A percentile compares a stretch with the other conserved stretches of the same genome.
These are phyloP conservation scores for Pyrenochaeta sp. DNA, from an alignment of 2,329 filamentous ascomycete genomes.

Conservation along the genomic window DNA sequence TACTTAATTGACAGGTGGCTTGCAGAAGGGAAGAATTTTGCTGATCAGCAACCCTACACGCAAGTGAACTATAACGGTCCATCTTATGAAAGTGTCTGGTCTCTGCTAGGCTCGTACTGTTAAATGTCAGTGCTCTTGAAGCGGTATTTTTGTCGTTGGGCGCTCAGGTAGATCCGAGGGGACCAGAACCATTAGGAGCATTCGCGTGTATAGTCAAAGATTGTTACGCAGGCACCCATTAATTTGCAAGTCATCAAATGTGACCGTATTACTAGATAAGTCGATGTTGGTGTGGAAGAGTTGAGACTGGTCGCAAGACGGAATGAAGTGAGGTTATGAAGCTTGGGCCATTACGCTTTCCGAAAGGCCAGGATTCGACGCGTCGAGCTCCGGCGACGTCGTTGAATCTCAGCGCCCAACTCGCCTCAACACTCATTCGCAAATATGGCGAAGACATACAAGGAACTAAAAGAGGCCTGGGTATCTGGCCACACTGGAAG, in stretches of 20 bases:
- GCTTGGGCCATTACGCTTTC: slow-evolving; percentile 8
- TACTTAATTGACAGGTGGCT: no score
- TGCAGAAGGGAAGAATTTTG: no score
- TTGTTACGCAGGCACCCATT: no score
- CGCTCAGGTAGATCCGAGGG: no score
- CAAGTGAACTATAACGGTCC: no score
- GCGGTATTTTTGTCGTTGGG: no score
- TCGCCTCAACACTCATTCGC: slow-evolving; percentile 14
- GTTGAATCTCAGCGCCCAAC: slow-evolving; percentile 20
- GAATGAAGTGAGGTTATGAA: slow-evolving; percentile 7
- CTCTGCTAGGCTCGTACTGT: no score
- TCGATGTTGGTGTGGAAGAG: not conserved
- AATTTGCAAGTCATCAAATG: not conserved
- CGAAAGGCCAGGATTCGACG: slow-evolving; percentile 29
- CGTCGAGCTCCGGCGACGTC: slow-evolving; percentile 17
- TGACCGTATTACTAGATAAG: not conserved
- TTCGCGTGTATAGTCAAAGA: no score
- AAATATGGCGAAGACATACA: slow-evolving; percentile 69
- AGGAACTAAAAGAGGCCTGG: slow-evolving; percentile 91
- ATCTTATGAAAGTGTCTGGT: no score
- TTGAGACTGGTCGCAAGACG: not conserved
- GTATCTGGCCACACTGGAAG: slow-evolving; percentile 91
- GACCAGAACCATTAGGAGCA: no score
- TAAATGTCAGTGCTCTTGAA: no score
- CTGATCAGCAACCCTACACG: no score